Evolutionary conservation across 805 yeast genomes (phyloP), one percentile per base, ranked within the genome.

Genomic region (Cyberlindnera mrakii): DNA sequence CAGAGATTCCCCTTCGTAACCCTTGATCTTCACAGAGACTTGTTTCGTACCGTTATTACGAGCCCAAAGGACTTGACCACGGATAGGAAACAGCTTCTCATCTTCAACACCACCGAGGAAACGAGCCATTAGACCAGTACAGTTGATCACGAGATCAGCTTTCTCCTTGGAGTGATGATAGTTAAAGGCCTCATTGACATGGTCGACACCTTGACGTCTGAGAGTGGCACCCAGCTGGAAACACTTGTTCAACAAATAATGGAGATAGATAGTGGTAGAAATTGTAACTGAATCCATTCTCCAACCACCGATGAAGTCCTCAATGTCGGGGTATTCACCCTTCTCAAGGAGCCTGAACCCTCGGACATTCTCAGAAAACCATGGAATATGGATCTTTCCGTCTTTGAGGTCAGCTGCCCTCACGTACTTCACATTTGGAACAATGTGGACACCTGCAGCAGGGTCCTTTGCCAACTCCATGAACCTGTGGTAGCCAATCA

Each of bases 221-320:
- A 80, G 50, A 0, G 55, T 53, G 33, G 78, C 78, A 3, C 85
- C 85, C 6, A 65, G 52, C 19, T 57, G 62, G 29, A 65, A 55
- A 34, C 77, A 65, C 50, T 71, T 68, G 37, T 70, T 68, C 29
- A 74, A 60, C 33, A 83, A 62, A 56, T 68, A 83, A 29, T 72
- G 59, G 36, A 82, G 62, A 54, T 83, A 83, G 20, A 72, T 66
- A 2, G 77, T 72, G 3, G 81, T 77, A 3, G 85, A 70, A 32
- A 83, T 71, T 15, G 82, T 78, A 34, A 80, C 72, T 0, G 85
- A 74, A 33, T 71, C 72, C 53, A 63, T 80, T 37, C 64, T 62
- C 47, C 54, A 67, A 1, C 85, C 87, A 1, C 67, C 69, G 17
- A 72, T 50, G 18, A 53, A 41, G 19, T 47, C 42, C 16, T 46